Evolutionary conservation across 352 stramenopile species (phyloP), one percentile per base, ranked within the genome.

Genomic region (Thraustotheca clavata): DNA sequence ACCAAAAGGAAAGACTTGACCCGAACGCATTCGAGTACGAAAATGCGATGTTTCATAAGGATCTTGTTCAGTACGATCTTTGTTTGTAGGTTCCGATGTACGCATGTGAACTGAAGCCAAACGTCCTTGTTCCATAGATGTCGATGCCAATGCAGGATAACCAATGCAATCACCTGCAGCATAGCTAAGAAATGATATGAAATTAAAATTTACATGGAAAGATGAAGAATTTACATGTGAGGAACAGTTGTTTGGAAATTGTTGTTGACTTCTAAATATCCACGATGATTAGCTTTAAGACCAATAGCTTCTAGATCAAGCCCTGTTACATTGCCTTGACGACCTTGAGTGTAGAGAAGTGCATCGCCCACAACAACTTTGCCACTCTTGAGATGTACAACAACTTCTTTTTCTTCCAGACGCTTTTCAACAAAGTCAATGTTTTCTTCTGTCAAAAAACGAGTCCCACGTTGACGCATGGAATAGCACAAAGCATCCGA

Each of bases 81-180:
- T 85, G 71, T 90, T 87, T 18, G 81, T 78, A 22, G 76, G 79
- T 69, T 78, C 77, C 18, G 60, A 70, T 11, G 77, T 93, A 31
- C 83, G 76, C 88, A 96, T 96, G 70, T 96, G 86, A 31, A 91
- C 78, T 0, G 83, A 93, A 29, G 87, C 88, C 62, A 91, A 68
- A 26, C 85, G 80, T 14, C 88, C 88, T 67, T 96, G 88, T 71
- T 96, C 88, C 88, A 96, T 96, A 39, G 84, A 94, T 18, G 86
- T 95, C 34, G 87, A 96, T 22, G 88, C 87, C 7, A 96, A 77
- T 5, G 84, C 87, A 2, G 88, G 88, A 68, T 89, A 95, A 4
- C 88, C 88, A 59, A 96, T 96, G 70, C 88, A 90, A 63, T 96
- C 88, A 26, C 88, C 88, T 61, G 83, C 86, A 52, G 88, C 88